Evolutionary conservation across 2,329 filamentous ascomycete genomes (phyloP).

Genomic region (Diaporthe citrichinensis): DNA sequence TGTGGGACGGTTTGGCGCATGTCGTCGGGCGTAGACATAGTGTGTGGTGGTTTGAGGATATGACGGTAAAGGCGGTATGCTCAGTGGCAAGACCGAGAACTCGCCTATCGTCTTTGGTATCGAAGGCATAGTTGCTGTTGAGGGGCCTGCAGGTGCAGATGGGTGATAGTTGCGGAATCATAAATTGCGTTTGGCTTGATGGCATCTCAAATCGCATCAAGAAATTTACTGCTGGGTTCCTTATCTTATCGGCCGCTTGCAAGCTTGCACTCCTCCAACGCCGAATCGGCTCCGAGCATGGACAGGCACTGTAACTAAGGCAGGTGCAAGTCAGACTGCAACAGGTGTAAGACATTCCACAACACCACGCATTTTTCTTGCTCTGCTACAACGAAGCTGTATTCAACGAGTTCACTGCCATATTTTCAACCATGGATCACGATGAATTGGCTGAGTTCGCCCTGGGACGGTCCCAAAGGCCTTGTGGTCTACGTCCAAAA

Average conservation of each 20-base stretch:
- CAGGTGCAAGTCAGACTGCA: neutral
- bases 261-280: neutral
- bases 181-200: too few relatives aligned
- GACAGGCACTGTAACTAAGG: neutral
- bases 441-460: neutral
- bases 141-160: constrained; percentile 24
- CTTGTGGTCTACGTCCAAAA: too few relatives aligned
- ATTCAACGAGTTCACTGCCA: neutral
- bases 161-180: neutral
- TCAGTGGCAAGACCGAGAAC: constrained; percentile 79
- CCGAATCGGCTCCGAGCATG: constrained; percentile 30
- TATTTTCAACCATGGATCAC: neutral
- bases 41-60: constrained; percentile 77
- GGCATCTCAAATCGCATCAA: neutral
- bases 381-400: neutral
- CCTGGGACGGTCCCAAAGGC: neutral
- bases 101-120: constrained; percentile 65
- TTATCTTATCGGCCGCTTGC: constrained; percentile 24
- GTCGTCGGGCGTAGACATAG: constrained; percentile 88
- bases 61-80: constrained; percentile 73
- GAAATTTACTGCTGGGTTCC: constrained; percentile 28
- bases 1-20: constrained; percentile 83
- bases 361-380: neutral
- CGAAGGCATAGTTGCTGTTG: constrained; percentile 50
- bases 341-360: neutral